phyloP scores from a whole-genome alignment of 2,329 filamentous ascomycete species.

The Berkeleyomyces rouxiae region DNA sequence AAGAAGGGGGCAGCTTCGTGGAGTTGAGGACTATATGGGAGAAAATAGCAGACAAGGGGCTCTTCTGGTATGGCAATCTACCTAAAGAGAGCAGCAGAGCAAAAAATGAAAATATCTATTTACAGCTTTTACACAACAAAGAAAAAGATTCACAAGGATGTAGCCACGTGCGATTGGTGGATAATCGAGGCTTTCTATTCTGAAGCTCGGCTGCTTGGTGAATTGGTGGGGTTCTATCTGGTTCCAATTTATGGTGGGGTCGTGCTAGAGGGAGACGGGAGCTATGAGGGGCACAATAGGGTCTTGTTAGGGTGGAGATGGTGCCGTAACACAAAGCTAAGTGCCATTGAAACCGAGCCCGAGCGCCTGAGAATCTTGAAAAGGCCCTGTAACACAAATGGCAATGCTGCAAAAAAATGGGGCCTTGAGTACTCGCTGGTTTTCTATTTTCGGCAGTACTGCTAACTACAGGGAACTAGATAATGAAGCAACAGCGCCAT shows the following conservation, averaged over 20 bases:
- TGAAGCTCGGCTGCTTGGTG: not conserved
- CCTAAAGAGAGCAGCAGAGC: no score
- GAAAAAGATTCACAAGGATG: not conserved
- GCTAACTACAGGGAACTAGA: no score
- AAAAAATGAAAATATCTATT: no score
- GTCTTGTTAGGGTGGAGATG: not conserved
- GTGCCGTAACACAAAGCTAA: not conserved
- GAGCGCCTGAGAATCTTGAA: not conserved
- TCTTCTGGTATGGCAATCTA: no score
- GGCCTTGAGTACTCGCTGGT: no score
- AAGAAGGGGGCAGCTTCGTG: not conserved
- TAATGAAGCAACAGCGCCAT: not conserved
- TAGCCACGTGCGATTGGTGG: not conserved
- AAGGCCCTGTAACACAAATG: not conserved
- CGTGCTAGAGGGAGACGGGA: not conserved
- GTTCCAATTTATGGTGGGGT: conserved; percentile 3
- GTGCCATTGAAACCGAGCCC: not conserved
- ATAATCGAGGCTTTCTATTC: not conserved
- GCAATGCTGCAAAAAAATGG: not conserved
- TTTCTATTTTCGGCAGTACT: no score
- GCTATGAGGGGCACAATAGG: not conserved
- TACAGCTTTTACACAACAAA: not conserved
- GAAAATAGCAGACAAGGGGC: no score
- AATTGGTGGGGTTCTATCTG: not conserved
- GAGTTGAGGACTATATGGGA: no score